Evolutionary conservation across 164 flowering plant genomes (phyloP).

Genomic region (Dillenia suffruticosa): DNA sequence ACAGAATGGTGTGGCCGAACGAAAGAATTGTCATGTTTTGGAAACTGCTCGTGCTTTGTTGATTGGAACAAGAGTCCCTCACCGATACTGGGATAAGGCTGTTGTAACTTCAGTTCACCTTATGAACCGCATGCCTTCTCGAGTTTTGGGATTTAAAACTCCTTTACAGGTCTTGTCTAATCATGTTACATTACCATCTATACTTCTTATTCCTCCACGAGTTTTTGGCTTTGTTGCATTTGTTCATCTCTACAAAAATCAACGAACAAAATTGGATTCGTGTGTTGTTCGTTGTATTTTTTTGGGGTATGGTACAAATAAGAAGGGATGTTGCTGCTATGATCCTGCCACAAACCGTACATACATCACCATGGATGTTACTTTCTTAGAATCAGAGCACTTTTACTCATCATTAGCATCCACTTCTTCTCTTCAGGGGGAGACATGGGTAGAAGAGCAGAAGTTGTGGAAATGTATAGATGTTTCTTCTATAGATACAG

Average conservation of each 20-base stretch:
- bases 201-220: not conserved
- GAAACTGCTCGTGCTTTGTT: not conserved
- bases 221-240: not conserved
- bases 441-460: not conserved
- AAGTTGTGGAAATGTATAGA: not conserved
- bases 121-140: not conserved
- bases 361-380: not conserved
- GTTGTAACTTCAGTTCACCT: not conserved
- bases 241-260: not conserved
- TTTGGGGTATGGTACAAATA: not conserved
- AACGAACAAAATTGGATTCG: not conserved
- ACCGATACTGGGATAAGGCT: not conserved
- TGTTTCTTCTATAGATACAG: too few relatives aligned
- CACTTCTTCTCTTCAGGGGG: slow-evolving; percentile 4
- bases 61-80: not conserved
- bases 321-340: not conserved
- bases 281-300: not conserved
- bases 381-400: not conserved
- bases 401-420: not conserved
- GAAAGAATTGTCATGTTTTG: not conserved
- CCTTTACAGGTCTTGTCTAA: not conserved
- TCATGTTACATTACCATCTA: not conserved
- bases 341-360: not conserved
- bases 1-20: not conserved
- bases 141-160: not conserved